Percentiles rank a stretch among this genome's conserved stretches.
phyloP scores from a whole-genome alignment of 2,329 filamentous ascomycete species.

The Thielaviopsis euricoi region DNA sequence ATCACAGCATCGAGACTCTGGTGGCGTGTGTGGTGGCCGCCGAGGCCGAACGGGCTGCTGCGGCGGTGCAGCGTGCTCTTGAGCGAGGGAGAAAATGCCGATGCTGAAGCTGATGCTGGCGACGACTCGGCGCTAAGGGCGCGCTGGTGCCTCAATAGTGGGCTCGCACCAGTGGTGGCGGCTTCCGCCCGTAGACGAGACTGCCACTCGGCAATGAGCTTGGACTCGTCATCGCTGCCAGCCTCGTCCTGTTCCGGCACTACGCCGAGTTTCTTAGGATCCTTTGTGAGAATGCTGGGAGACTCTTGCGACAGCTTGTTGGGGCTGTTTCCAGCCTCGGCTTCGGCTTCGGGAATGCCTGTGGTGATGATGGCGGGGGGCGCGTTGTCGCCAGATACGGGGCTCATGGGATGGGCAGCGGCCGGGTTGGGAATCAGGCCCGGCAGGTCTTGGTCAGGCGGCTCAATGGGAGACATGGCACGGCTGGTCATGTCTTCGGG shows the following conservation, averaged over 20 bases:
- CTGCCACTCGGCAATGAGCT: conserved; percentile 3
- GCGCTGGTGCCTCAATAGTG: neutral
- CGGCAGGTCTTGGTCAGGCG: neutral
- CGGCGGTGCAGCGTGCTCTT: neutral
- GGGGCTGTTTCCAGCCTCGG: neutral
- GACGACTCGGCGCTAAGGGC: conserved; percentile 3
- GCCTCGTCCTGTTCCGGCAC: conserved; percentile 10
- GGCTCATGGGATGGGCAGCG: conserved; percentile 1
- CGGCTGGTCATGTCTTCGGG: conserved; percentile 1
- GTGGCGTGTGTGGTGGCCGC: conserved; percentile 1
- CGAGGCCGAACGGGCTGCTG: neutral
- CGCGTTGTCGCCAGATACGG: neutral
- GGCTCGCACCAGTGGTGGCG: neutral
- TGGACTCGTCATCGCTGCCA: conserved; percentile 3
- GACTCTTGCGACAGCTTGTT: conserved; percentile 1
- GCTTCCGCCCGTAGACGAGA: neutral
- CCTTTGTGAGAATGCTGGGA: conserved; percentile 2
- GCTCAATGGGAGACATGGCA: neutral
- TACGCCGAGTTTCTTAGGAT: conserved; percentile 8
- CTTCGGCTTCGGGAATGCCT: neutral
- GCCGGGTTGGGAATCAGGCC: conserved; percentile 7
- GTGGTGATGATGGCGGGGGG: neutral
- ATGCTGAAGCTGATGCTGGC: neutral
- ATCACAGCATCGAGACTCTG: conserved; percentile 8
- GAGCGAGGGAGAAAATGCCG: neutral